Evolutionary conservation across 352 stramenopile species (phyloP).

Genomic region (Pythium vanterpoolii): DNA sequence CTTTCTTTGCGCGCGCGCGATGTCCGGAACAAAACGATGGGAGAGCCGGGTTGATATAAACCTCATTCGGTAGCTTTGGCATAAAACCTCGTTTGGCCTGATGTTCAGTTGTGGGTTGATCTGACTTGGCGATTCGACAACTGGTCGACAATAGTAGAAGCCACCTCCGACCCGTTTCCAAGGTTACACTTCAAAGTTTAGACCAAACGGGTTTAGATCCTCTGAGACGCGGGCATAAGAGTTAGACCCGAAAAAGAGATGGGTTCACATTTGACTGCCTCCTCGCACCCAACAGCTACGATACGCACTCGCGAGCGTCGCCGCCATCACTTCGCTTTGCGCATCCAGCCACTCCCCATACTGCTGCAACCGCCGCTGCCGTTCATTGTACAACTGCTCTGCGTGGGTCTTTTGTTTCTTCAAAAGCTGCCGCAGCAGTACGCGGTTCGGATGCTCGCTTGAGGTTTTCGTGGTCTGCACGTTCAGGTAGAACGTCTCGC

Average conservation of each 20-base stretch:
- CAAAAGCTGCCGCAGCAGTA: conserved; percentile 29
- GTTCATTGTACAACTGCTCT: conserved; percentile 22
- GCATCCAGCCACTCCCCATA: conserved; percentile 25
- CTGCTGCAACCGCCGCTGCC: conserved; percentile 21
- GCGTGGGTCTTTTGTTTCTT: conserved; percentile 30
- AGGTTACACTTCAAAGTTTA: background rate
- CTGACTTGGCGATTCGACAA: conserved; percentile 9
- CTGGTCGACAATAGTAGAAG: conserved; percentile 11
- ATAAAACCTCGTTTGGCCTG: conserved; percentile 22
- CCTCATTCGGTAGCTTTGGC: background rate
- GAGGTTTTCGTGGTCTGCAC: conserved; percentile 30
- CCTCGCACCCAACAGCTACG: background rate
- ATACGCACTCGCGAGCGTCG: background rate
- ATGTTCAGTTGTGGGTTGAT: conserved; percentile 9
- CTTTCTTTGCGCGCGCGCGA: conserved; percentile 10
- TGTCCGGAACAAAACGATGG: conserved; percentile 16
- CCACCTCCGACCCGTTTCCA: conserved; percentile 1
- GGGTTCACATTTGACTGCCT: conserved; percentile 2
- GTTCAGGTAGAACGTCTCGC: conserved; percentile 42
- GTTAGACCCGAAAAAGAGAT: background rate
- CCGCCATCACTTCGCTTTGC: conserved; percentile 4
- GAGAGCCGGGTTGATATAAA: conserved; percentile 9
- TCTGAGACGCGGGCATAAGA: background rate
- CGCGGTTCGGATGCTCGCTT: conserved; percentile 36
- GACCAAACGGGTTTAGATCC: background rate